Conservation (phyloP, 192 early-diverging fungal genomes). For the Coemansia sp. region DNA sequence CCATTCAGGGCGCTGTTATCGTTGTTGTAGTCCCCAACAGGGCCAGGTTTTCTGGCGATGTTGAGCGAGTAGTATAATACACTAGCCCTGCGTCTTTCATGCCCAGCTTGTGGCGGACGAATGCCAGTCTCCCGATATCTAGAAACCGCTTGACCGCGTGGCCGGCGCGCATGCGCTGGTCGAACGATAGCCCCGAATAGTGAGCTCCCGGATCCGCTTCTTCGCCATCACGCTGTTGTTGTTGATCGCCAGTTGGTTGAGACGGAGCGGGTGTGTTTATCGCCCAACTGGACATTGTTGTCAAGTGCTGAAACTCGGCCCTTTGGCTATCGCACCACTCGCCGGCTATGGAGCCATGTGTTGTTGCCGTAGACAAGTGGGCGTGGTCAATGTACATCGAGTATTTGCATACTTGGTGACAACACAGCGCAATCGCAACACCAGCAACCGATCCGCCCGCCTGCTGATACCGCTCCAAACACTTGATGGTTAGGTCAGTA, state of each 20-base stretch:
- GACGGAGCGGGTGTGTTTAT: conserved; percentile 54
- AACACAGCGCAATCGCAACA: conserved; percentile 85
- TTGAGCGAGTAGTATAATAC: conserved; percentile 64
- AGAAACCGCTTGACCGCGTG: conserved; percentile 74
- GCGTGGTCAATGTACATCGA: conserved; percentile 67
- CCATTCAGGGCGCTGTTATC: background rate
- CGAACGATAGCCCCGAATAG: conserved; percentile 67
- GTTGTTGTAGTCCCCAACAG: conserved; percentile 59
- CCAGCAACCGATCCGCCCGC: conserved; percentile 59
- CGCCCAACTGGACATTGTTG: conserved; percentile 78
- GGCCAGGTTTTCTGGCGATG: conserved; percentile 74
- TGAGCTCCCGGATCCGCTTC: conserved; percentile 49
- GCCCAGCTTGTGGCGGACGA: conserved; percentile 54
- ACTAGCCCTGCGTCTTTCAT: conserved; percentile 65
- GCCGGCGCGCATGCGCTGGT: conserved; percentile 64
- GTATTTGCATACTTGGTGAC: conserved; percentile 78
- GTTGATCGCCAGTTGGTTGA: conserved; percentile 19
- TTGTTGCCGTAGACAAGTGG: conserved; percentile 52
- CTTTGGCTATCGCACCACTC: conserved; percentile 48
- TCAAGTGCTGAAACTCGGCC: conserved; percentile 62
- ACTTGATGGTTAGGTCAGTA: conserved; percentile 81
- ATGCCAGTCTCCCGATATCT: conserved; percentile 67
- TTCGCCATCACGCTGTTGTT: conserved; percentile 18
- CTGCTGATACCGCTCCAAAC: conserved; percentile 57
- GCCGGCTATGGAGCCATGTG: background rate